These are phyloP conservation scores for Huntiella moniliformis DNA, from an alignment of 2,329 filamentous ascomycete species.

Conservation along the genomic window DNA sequence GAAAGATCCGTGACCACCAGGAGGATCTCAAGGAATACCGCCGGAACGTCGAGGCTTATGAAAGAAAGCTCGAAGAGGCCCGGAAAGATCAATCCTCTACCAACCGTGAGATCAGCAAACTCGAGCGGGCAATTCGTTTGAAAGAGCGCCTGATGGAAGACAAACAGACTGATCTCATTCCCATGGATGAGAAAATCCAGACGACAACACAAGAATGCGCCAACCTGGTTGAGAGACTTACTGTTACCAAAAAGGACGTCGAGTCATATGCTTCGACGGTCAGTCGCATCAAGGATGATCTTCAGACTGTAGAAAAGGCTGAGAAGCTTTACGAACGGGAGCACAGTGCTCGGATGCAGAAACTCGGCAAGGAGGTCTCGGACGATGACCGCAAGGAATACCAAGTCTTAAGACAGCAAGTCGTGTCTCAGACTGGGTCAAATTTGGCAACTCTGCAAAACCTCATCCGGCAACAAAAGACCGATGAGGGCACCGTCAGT, in stretches of 20 bases:
- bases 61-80: slow-evolving; percentile 61
- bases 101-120: slow-evolving; percentile 55
- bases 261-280: slow-evolving; percentile 51
- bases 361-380: slow-evolving; percentile 70
- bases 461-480: slow-evolving; percentile 73
- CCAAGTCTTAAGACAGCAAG: slow-evolving; percentile 64
- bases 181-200: slow-evolving; percentile 79
- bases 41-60: slow-evolving; percentile 70
- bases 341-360: slow-evolving; percentile 66
- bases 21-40: slow-evolving; percentile 86
- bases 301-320: slow-evolving; percentile 73
- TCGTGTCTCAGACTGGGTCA: slow-evolving; percentile 61
- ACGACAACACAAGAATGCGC: slow-evolving; percentile 56
- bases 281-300: slow-evolving; percentile 59
- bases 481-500: slow-evolving; percentile 76
- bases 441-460: slow-evolving; percentile 74
- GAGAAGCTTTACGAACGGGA: slow-evolving; percentile 76
- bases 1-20: slow-evolving; percentile 80
- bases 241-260: slow-evolving; percentile 55
- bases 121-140: slow-evolving; percentile 67
- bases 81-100: slow-evolving; percentile 67
- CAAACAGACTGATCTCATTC: slow-evolving; percentile 66
- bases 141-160: slow-evolving; percentile 81
- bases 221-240: slow-evolving; percentile 47
- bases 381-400: slow-evolving; percentile 81